Evolutionary conservation across 1,284 basidiomycete genomes (phyloP).

Genomic region (Cystobasidium slooffiae): DNA sequence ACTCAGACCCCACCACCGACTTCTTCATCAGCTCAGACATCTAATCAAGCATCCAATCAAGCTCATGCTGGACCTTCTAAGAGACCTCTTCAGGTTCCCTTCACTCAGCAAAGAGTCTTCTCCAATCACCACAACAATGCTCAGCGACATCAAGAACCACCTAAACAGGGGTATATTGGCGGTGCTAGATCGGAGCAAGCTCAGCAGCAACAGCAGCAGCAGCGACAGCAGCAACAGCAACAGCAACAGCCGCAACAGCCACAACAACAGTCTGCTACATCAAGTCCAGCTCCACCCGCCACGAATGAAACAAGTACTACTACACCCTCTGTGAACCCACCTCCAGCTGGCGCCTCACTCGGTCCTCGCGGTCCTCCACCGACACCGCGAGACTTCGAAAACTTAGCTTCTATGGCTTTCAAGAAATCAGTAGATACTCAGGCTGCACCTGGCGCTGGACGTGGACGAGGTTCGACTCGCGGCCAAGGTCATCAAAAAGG

Average conservation of each 20-base stretch:
- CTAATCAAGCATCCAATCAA: background rate
- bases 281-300: too few relatives aligned
- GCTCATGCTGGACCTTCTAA: slow-evolving; percentile 26
- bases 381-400: slow-evolving; percentile 3
- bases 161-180: slow-evolving; percentile 10
- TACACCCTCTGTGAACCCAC: background rate
- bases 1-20: background rate
- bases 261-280: background rate
- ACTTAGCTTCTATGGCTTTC: slow-evolving; percentile 3
- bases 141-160: slow-evolving; percentile 5
- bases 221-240: background rate
- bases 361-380: background rate
- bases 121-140: slow-evolving; percentile 6
- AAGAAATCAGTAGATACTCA: slow-evolving; percentile 10
- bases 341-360: background rate
- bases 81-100: slow-evolving; percentile 17
- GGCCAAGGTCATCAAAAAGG: slow-evolving; percentile 7
- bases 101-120: slow-evolving; percentile 16
- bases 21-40: background rate
- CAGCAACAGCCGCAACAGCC: background rate
- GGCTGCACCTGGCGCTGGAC: slow-evolving; percentile 8
- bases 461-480: slow-evolving; percentile 9
- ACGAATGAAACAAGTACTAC: background rate
- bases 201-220: background rate
- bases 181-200: background rate